These are phyloP conservation scores for Eucalyptus lansdowneana DNA, from an alignment of 345 rosid genomes.

Conservation along the genomic window DNA sequence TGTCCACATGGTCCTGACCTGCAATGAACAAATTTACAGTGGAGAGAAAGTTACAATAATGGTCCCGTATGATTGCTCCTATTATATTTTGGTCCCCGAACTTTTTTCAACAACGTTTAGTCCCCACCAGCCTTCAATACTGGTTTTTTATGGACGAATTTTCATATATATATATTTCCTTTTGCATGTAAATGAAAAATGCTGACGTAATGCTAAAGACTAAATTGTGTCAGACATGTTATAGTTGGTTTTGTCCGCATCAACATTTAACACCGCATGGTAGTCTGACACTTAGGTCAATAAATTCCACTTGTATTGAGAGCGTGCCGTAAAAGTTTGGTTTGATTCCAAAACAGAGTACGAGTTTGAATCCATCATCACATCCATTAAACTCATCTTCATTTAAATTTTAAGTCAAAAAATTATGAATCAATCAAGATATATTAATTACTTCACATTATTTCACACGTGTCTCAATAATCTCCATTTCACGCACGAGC, in stretches of 20 bases:
- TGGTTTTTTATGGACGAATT: not conserved
- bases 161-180: not conserved
- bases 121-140: not conserved
- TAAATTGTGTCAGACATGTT: not conserved
- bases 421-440: too few relatives aligned
- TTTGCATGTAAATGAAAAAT: not conserved
- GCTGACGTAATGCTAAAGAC: not conserved
- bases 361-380: rapidly evolving
- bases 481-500: not conserved
- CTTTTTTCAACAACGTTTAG: not conserved
- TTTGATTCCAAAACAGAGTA: too few relatives aligned
- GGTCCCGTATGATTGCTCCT: not conserved
- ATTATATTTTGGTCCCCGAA: not conserved
- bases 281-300: not conserved
- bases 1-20: not conserved
- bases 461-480: not conserved
- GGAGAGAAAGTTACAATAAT: not conserved
- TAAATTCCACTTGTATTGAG: too few relatives aligned
- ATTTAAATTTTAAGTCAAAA: too few relatives aligned
- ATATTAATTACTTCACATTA: too few relatives aligned
- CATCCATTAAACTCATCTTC: too few relatives aligned
- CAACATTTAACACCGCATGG: not conserved
- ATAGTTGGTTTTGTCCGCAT: not conserved
- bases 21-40: not conserved
- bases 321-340: too few relatives aligned